Evolutionary conservation across 2,329 filamentous ascomycete species (phyloP), one percentile per base, ranked within the genome.

Genomic region (Sarocladiaceae sp.): DNA sequence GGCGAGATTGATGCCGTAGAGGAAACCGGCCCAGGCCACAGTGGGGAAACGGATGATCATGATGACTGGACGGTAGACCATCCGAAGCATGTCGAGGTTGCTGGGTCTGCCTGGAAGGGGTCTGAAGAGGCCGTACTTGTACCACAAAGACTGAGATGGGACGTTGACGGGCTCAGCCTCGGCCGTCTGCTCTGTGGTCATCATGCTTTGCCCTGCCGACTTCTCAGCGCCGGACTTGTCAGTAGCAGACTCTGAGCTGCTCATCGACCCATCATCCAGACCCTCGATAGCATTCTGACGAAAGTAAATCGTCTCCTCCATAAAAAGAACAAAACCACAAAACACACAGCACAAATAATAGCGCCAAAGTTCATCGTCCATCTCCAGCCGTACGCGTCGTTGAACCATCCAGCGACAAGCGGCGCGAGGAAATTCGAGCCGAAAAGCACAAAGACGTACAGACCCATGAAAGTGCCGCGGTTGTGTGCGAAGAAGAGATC

Each of bases 271-370:
- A 4, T 44, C 49, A 13, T 40, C 35, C 15, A 42, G 56, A 18
- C 62, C 67, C 42, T 67, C 66, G 48, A 65, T 51, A 6, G 66
- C 40, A n/a, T 44, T 67, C 4, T 61, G 52, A 12, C 75, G 71
- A 49, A 68, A 63, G 59, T 76, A 82, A 60, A 79, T 83, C 4
- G 80, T 82, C 62, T 84, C 81, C 62, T 84, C 81, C 70, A 82
- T 75, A 61, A 77, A 75, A 84, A 77, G 65, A 81, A 82, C 2
- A 78, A 64, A 56, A 80, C 71, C 17, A 83, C 58, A 33, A 78
- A 75, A 10, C 66, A 69, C 1, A 75, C 63, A 1, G 65, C 77
- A 3, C 67, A 62, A 56, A 83, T 72, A 25, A 84, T 82, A 4
- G 79, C 76, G 29, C 74, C 74, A 69, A 77, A 81, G 51, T 66